A percentile compares a stretch with the other conserved stretches of the same genome.
Evolutionary conservation across 2,329 filamentous ascomycete genomes (phyloP).

Genomic region (Zelopaecilomyces penicillatus): DNA sequence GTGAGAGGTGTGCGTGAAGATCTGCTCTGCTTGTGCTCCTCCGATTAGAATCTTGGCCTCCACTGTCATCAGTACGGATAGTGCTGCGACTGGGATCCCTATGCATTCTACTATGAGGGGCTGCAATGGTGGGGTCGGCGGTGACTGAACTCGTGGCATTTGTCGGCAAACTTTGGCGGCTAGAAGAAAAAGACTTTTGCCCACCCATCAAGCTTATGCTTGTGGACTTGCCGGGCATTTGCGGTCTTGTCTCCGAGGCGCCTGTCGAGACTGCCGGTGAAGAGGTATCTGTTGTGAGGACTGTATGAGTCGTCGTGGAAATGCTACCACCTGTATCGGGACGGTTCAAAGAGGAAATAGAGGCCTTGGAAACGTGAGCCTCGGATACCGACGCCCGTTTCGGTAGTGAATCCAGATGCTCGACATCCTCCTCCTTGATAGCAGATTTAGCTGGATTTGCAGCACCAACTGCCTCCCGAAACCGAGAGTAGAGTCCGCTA

Average conservation of each 20-base stretch:
- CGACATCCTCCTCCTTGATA: constrained; percentile 21
- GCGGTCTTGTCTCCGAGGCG: constrained; percentile 32
- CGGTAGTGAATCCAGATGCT: constrained; percentile 1
- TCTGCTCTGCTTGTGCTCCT: constrained; percentile 38
- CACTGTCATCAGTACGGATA: constrained; percentile 34
- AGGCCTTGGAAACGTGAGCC: constrained; percentile 33
- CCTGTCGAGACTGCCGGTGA: constrained; percentile 25
- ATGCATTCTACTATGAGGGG: constrained; percentile 40
- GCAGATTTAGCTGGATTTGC: constrained; percentile 38
- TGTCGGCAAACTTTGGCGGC: constrained; percentile 32
- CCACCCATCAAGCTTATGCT: constrained; percentile 38
- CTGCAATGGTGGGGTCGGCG: constrained; percentile 36
- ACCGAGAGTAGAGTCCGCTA: constrained; percentile 78
- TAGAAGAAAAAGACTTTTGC: constrained; percentile 33
- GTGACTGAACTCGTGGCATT: constrained; percentile 34
- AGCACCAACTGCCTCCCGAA: constrained; percentile 73
- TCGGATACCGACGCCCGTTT: constrained; percentile 23
- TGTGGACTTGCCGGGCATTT: constrained; percentile 37
- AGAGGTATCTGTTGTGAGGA: constrained; percentile 27
- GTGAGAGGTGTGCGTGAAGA: constrained; percentile 26
- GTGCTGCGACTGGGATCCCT: constrained; percentile 37
- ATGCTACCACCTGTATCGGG: constrained; percentile 26
- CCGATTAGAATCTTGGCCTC: constrained; percentile 27
- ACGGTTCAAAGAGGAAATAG: constrained; percentile 32
- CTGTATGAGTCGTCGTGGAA: constrained; percentile 21